Conservation (phyloP, 441 rosid genomes). For the Rhodomyrtus psidioides region DNA sequence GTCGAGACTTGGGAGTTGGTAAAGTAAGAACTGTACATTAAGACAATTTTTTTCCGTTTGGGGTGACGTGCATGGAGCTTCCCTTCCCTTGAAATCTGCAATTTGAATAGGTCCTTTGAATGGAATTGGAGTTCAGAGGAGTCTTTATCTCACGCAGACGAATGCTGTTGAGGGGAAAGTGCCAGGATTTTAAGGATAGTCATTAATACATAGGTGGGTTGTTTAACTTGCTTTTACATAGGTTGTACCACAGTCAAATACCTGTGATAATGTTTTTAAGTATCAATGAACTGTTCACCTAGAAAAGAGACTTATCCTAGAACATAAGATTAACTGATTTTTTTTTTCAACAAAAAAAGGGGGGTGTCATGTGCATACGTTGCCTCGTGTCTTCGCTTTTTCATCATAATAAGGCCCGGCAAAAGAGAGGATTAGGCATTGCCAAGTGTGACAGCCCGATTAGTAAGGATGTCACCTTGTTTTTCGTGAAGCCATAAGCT, state of each 20-base stretch:
- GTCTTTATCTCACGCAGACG: no score
- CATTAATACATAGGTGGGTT: neutral
- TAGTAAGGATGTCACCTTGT: rapidly evolving
- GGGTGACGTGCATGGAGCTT: neutral
- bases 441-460: rapidly evolving
- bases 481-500: rapidly evolving
- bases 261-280: neutral
- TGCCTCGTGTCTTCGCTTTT: neutral
- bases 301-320: no score
- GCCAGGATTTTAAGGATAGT: neutral
- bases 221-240: neutral
- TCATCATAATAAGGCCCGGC: no score
- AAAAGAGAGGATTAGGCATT: neutral
- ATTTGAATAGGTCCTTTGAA: no score
- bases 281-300: no score
- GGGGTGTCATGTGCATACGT: neutral
- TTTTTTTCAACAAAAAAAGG: no score
- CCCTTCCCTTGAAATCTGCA: neutral
- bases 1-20: neutral
- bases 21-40: neutral
- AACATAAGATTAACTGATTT: no score
- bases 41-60: neutral
- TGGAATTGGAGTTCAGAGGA: no score
- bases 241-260: neutral
- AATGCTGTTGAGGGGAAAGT: no score